Percentiles rank a stretch among this genome's conserved stretches.
Evolutionary conservation across 352 stramenopile species (phyloP).

Genomic region (Globisporangium lucens): DNA sequence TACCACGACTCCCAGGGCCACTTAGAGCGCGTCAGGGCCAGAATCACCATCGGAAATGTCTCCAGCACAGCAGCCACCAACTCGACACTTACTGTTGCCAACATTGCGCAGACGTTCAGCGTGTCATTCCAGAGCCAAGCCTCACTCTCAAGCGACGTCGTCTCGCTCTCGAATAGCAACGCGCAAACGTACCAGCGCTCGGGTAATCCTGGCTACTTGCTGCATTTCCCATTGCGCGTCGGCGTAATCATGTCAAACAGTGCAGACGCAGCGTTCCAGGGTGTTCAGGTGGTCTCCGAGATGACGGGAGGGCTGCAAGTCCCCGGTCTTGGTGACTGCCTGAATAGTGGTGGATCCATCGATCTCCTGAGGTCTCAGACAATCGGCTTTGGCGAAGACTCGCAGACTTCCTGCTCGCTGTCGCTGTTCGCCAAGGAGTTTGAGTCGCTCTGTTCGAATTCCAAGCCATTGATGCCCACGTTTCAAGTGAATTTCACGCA

Average conservation of each 20-base stretch:
- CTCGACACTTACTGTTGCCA: not conserved
- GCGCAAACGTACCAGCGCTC: constrained; percentile 32
- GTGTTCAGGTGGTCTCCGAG: constrained; percentile 22
- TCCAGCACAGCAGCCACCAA: not conserved
- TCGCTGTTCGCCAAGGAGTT: constrained; percentile 27
- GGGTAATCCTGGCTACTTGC: constrained; percentile 36
- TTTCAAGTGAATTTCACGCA: constrained; percentile 42
- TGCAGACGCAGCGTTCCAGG: not conserved
- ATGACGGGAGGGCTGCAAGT: constrained; percentile 31
- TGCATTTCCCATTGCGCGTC: constrained; percentile 33
- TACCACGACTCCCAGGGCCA: constrained; percentile 29
- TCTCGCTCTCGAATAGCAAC: constrained; percentile 36
- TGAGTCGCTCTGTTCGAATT: constrained; percentile 24
- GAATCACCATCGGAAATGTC: constrained; percentile 25
- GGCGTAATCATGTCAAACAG: constrained; percentile 21
- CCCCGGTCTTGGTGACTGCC: constrained; percentile 28
- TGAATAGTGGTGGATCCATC: not conserved
- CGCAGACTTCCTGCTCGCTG: constrained; percentile 29
- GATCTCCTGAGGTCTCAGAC: constrained; percentile 1
- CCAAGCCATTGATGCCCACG: constrained; percentile 12
- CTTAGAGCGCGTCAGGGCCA: constrained; percentile 23
- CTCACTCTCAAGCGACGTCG: constrained; percentile 6
- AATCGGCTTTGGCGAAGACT: constrained; percentile 39
- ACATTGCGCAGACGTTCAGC: constrained; percentile 30
- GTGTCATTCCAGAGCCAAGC: constrained; percentile 29